Evolutionary conservation across 164 flowering plant genomes (phyloP).

Genomic region (Liriodendron chinense): DNA sequence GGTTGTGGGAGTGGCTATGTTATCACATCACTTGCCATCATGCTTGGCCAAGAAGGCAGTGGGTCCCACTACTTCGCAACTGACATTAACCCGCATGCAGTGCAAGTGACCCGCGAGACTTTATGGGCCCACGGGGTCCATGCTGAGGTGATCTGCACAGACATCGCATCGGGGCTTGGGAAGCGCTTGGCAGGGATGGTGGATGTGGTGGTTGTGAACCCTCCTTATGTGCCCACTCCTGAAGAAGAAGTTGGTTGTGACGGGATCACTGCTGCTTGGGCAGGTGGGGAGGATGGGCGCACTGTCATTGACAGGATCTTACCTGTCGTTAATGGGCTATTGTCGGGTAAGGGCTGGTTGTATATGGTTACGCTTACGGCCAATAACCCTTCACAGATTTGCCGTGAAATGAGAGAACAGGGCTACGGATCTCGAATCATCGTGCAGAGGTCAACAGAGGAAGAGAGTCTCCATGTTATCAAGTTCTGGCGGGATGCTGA

Average conservation of each 20-base stretch:
- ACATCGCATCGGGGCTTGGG: conserved; percentile 67
- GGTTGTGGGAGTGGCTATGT: conserved; percentile 97
- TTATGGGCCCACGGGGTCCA: conserved; percentile 74
- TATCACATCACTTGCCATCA: conserved; percentile 78
- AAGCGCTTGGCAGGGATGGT: conserved; percentile 52
- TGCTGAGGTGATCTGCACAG: conserved; percentile 64
- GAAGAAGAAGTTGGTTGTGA: conserved; percentile 81
- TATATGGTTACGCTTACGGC: conserved; percentile 74
- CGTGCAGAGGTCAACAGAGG: conserved; percentile 86
- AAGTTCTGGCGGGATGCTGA: conserved; percentile 81
- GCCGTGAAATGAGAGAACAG: conserved; percentile 65
- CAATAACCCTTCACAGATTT: conserved; percentile 70
- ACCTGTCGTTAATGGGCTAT: conserved; percentile 59
- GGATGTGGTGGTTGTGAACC: conserved; percentile 88
- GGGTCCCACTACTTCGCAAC: conserved; percentile 68
- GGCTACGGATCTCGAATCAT: conserved; percentile 71
- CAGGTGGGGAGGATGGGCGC: conserved; percentile 94
- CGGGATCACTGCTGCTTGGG: conserved; percentile 89
- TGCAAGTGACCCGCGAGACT: conserved; percentile 57
- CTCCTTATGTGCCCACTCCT: conserved; percentile 96
- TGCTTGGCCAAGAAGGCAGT: conserved; percentile 47
- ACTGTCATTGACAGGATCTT: conserved; percentile 75
- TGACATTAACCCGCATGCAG: conserved; percentile 75
- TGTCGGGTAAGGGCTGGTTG: conserved; percentile 82
- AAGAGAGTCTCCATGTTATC: conserved; percentile 71